Evolutionary conservation across 805 yeast genomes (phyloP).

Genomic region (Candida succiphila): DNA sequence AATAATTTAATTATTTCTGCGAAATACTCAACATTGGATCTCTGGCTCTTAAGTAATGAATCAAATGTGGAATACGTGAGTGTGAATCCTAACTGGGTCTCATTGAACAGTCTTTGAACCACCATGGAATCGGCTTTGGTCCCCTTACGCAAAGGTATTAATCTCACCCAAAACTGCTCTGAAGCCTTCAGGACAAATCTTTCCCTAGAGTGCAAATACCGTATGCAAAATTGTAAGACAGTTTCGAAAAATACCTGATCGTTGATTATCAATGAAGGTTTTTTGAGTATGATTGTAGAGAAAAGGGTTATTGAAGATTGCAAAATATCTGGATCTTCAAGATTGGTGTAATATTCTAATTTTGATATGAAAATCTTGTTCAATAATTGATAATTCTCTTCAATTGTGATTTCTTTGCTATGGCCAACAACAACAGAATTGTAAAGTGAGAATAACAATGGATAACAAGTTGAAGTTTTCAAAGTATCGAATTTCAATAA

Average conservation of each 20-base stretch:
- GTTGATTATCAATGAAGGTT: conserved; percentile 38
- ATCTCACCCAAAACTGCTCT: conserved; percentile 43
- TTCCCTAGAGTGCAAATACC: conserved; percentile 37
- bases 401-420: conserved; percentile 20
- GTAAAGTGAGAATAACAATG: conserved; percentile 33
- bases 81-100: conserved; percentile 20
- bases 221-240: conserved; percentile 25
- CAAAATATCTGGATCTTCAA: conserved; percentile 51
- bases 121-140: conserved; percentile 25
- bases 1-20: conserved; percentile 39
- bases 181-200: conserved; percentile 43
- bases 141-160: conserved; percentile 36
- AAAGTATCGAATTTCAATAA: conserved; percentile 20
- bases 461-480: conserved; percentile 23
- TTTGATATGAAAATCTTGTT: conserved; percentile 27
- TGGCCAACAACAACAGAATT: conserved; percentile 33
- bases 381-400: conserved; percentile 26
- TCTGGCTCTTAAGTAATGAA: conserved; percentile 36
- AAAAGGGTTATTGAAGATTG: conserved; percentile 44
- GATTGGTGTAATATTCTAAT: conserved; percentile 22
- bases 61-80: conserved; percentile 27
- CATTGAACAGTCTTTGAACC: conserved; percentile 16
- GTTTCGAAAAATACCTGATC: conserved; percentile 9
- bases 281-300: conserved; percentile 35
- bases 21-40: conserved; percentile 54